phyloP scores from a whole-genome alignment of 2,329 filamentous ascomycete genomes.

The Fusarium brevicatenulatum region DNA sequence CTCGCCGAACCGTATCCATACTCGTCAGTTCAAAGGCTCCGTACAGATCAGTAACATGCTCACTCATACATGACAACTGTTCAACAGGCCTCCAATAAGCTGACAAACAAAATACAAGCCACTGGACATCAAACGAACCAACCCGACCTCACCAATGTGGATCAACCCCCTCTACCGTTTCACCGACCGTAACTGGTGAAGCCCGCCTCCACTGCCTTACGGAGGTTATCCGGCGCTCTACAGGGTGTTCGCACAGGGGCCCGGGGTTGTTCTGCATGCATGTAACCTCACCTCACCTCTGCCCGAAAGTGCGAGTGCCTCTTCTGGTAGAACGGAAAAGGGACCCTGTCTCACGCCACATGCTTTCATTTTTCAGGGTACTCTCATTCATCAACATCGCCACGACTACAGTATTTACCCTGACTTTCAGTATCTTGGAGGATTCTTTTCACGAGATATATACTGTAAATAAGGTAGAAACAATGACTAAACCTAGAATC shows the following conservation, averaged over 20 bases:
- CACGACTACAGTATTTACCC: background rate
- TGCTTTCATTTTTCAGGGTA: background rate
- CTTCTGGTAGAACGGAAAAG: background rate
- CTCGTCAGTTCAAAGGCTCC: rapidly evolving
- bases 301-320: background rate
- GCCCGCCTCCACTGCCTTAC: conserved; percentile 3
- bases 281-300: background rate
- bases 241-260: conserved; percentile 21
- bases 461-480: background rate
- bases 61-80: conserved; percentile 8
- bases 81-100: background rate
- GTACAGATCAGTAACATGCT: background rate
- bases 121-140: background rate
- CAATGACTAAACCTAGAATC: conserved; percentile 8
- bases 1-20: background rate
- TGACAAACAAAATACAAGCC: background rate
- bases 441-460: background rate
- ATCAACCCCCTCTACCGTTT: conserved; percentile 22
- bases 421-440: background rate
- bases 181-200: conserved; percentile 18
- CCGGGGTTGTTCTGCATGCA: background rate
- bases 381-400: background rate
- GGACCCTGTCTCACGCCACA: background rate
- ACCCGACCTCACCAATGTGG: background rate
- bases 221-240: conserved; percentile 26